Evolutionary conservation across 2,329 filamentous ascomycete species (phyloP), one percentile per base, ranked within the genome.

Genomic region (Claviceps sorghi): DNA sequence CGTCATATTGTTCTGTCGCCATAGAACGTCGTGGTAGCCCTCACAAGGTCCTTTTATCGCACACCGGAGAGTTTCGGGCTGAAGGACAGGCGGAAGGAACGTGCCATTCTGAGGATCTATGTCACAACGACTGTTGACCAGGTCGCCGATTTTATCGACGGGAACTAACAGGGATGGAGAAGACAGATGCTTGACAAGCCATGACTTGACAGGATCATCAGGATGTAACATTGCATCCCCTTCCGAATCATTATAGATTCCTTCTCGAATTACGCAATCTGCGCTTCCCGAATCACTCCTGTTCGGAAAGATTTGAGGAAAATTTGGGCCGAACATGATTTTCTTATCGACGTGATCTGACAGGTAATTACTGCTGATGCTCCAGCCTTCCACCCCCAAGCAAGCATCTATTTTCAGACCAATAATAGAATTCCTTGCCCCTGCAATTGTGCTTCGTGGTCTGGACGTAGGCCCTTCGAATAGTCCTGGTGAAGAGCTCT

Each of bases 31-130:
- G 26, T 42, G 46, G 21, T 52, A 34, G 11, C 56, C 50, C 19
- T 52, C 38, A 8, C 51, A 57, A 2, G 52, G 51, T 1, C 54
- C 55, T 4, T 42, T 4, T 2, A 30, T n/a, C 2, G 38, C n/a
- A 4, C 51, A 48, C 4, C 54, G 57, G 3, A 63, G 49, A 1
- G 67, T 67, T 0, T 61, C 55, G 1, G 69, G 66, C 11, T 69
- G 63, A 0, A 59, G 36, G 1, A 72, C 41, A 0, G 67, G 66
- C 0, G 58, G 43, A 17, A 71, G 34, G 4, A 73, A 56, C 4
- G 51, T 9, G 3, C 72, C 72, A 0, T 61, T 68, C 1, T 45
- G 21, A 0, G 71, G 61, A 48, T 75, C 58, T 2, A 76, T 59
- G 19, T 71, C 72, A 22, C 60, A 60, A 9, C 49, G 10, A 17